These are phyloP conservation scores for Pythium phragmitis DNA, from an alignment of 352 stramenopile genomes.

Conservation along the genomic window DNA sequence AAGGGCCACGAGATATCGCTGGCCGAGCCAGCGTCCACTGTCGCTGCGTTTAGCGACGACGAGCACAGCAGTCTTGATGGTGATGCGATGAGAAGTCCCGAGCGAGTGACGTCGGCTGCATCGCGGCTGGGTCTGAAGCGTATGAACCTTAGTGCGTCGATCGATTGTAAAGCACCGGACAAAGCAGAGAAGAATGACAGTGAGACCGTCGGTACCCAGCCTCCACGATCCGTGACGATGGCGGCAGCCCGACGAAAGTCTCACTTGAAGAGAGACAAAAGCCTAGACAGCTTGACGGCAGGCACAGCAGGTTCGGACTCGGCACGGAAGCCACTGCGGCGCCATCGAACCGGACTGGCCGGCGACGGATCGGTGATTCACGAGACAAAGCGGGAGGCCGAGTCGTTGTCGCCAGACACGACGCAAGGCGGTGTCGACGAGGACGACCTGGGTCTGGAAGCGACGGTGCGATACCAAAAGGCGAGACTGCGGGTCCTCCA, in stretches of 20 bases:
- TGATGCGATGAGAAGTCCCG: constrained; percentile 15
- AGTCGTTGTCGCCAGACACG: not conserved
- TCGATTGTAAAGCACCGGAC: constrained; percentile 32
- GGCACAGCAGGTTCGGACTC: not conserved
- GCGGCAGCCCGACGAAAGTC: not conserved
- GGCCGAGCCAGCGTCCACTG: not conserved
- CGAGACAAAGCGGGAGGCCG: not conserved
- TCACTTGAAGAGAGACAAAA: constrained; percentile 11
- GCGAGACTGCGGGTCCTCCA: constrained; percentile 68
- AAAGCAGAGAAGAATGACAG: not conserved
- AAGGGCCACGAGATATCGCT: constrained; percentile 6
- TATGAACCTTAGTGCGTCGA: constrained; percentile 54
- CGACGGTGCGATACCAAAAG: constrained; percentile 75
- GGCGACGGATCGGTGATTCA: not conserved
- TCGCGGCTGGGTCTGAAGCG: constrained; percentile 22
- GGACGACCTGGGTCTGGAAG: constrained; percentile 53
- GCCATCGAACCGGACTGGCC: constrained; percentile 6
- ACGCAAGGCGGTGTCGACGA: constrained; percentile 10
- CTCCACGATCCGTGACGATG: not conserved
- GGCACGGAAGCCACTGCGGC: constrained; percentile 11
- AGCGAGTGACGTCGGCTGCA: constrained; percentile 2
- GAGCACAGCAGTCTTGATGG: constrained; percentile 2
- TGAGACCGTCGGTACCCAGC: not conserved
- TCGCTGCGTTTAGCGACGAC: constrained; percentile 7
- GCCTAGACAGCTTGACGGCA: not conserved